Conservation (phyloP, 2,329 filamentous ascomycete species). For the Cercospora brassicicola region DNA sequence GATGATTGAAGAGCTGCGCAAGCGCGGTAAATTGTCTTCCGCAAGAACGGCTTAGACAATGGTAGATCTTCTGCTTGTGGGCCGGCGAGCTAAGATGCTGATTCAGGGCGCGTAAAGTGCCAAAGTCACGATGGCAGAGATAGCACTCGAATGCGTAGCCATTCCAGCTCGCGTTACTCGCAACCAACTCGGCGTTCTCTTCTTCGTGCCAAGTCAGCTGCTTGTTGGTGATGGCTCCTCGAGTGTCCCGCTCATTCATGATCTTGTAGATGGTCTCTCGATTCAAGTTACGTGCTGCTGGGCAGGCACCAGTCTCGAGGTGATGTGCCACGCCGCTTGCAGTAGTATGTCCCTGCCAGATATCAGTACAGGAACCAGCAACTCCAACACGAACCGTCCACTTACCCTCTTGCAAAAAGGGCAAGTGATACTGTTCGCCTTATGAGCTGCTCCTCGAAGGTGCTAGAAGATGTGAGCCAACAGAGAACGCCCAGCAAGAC, state of each 20-base stretch:
- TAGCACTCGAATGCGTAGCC: slow-evolving; percentile 54
- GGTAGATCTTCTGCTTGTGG: slow-evolving; percentile 52
- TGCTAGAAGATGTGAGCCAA: slow-evolving; percentile 48
- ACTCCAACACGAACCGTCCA: not conserved
- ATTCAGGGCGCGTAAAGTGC: slow-evolving; percentile 43
- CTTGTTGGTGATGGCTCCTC: slow-evolving; percentile 54
- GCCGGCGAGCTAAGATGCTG: slow-evolving; percentile 56
- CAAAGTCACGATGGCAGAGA: slow-evolving; percentile 54
- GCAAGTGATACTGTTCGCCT: slow-evolving; percentile 49
- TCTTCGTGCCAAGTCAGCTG: slow-evolving; percentile 51
- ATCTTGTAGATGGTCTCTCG: slow-evolving; percentile 51
- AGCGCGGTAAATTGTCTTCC: slow-evolving; percentile 42
- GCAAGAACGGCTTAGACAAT: slow-evolving; percentile 47
- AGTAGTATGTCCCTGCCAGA: slow-evolving; percentile 42
- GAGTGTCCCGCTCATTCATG: slow-evolving; percentile 50
- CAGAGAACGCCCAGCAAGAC: not conserved
- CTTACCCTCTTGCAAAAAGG: slow-evolving; percentile 53
- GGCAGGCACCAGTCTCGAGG: slow-evolving; percentile 58
- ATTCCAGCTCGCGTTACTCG: slow-evolving; percentile 50
- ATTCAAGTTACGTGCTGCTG: slow-evolving; percentile 47
- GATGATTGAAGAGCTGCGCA: slow-evolving; percentile 48
- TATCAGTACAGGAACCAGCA: not conserved
- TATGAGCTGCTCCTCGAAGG: slow-evolving; percentile 55
- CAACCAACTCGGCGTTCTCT: slow-evolving; percentile 37
- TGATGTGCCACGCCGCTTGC: slow-evolving; percentile 59